A percentile compares a stretch with the other conserved stretches of the same genome.
Evolutionary conservation across 1,284 basidiomycete species (phyloP).

Genomic region (Tetrapyrgos nigripes): DNA sequence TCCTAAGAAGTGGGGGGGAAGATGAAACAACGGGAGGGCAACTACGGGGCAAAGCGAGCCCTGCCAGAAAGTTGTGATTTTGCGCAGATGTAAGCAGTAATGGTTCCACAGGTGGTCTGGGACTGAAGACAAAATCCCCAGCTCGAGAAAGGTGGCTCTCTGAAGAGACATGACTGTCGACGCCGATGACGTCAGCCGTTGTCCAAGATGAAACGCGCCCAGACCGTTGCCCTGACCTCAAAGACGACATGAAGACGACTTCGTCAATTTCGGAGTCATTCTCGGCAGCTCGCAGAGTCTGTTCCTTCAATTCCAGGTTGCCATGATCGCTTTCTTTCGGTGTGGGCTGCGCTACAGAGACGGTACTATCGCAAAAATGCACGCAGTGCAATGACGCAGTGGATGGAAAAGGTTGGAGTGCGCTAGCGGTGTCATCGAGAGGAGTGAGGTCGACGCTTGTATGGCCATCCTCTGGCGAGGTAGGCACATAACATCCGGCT

Average conservation of each 20-base stretch:
- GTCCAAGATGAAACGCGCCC: neutral
- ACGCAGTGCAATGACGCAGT: slow-evolving; percentile 16
- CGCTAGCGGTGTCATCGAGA: slow-evolving; percentile 5
- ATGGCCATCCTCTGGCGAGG: neutral
- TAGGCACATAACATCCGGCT: neutral
- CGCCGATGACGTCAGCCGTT: neutral
- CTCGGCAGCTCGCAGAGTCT: neutral
- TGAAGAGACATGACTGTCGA: neutral
- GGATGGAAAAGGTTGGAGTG: slow-evolving; percentile 22
- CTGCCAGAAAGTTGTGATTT: neutral
- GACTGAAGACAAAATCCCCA: slow-evolving; percentile 2
- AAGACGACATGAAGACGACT: neutral
- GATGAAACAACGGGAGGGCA: neutral
- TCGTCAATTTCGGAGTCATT: slow-evolving; percentile 1
- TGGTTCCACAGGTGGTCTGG: neutral
- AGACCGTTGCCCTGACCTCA: neutral
- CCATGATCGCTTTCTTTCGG: neutral
- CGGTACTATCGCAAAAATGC: neutral
- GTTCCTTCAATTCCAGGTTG: neutral
- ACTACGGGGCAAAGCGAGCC: neutral
- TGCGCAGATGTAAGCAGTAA: slow-evolving; percentile 1
- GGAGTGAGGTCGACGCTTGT: neutral
- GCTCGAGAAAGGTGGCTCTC: neutral
- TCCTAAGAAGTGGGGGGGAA: neutral
- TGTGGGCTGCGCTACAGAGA: neutral